Evolutionary conservation across 495 filamentous ascomycete species (phyloP), one percentile per base, ranked within the genome.

Genomic region (Pyronema domesticum): DNA sequence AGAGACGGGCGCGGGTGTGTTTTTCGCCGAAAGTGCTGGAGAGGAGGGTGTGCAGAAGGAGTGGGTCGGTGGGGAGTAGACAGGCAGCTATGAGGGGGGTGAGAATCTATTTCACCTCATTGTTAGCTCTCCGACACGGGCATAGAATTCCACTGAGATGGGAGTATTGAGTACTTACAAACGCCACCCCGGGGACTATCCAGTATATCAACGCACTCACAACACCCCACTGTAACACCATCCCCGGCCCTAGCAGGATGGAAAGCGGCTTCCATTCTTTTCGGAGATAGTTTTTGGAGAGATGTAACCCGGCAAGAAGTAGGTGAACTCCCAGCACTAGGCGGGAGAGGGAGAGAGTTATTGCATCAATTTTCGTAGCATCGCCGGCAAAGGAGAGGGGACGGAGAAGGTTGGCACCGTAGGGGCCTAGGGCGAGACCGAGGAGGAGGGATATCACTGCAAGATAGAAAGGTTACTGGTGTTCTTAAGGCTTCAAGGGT

Each of bases 1-100:
- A 86, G 58, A 95, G 66, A 13, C 79, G 74, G 57, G 79, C 83
- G 2, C 87, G 86, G 13, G 94, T 80, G 68, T 94, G 84, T 60
- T 86, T 83, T 55, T 94, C 88, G 8, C 88, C 89, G 58, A 94
- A 95, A 59, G 85, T 89, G 40, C 89, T 89, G 70, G 94, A 94
- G 45, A 95, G 86, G 54, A 94, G 93, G 2, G 82, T 81, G 56
- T 91, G 89, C 23, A 84, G 88, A 34, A 95, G 70, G 19, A 95
- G 80, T 0, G 89, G 89, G 64, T 96, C 89, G 0, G 89, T 95
- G 0, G 89, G 89, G 4, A 88, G 93, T 11, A 96, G 79, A 61
- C 87, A 93, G 23, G 86, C 80, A 3, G 77, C 88, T 34, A 94
- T 70, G 2, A 80, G 82, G 17, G 95, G 71, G 0, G 88, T 80